Evolutionary conservation across 2,329 filamentous ascomycete genomes (phyloP), one percentile per base, ranked within the genome.

Genomic region (Orbilia brochopaga): DNA sequence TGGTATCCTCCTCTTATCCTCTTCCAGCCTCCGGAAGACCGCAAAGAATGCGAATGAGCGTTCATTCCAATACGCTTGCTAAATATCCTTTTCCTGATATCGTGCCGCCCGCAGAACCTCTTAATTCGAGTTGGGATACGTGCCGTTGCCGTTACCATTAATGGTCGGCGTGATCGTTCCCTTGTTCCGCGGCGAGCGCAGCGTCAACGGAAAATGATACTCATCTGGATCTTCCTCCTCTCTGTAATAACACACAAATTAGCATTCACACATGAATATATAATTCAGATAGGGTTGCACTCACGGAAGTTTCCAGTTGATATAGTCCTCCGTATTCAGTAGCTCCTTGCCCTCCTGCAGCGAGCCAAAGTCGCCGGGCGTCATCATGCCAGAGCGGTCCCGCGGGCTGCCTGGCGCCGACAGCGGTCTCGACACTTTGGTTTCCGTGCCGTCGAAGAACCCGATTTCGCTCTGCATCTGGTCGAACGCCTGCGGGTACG

Each of bases 271-370:
- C 46, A 10, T 19, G 59, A 6, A 51, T 46, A 27, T 48, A 30
- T 15, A 65, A 48, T 21, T 54, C n/a, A 19, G 8, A n/a, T 48
- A 27, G 63, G 15, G 50, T 37, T 7, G 64, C n/a, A 92, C 92
- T 89, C 85, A 97, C 90, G 93, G 94, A 69, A 97, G 83, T 82
- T 95, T 96, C 94, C 94, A 99, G 32, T 93, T 90, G 78, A 97
- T 91, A 80, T 99, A 97, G 79, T 99, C 94, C 81, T 99, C 94
- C 0, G 94, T 97, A 81, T 85, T 94, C 76, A 99, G 82, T 0
- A 93, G 92, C 80, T 99, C 94, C 48, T 89, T 89, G 50, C 92
- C 91, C 81, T 99, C 94, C 81, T 97, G 94, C 63, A 99, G 83
- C 76, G 91, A 96, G 27, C 92, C 94, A 83, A 97, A 97, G 80